A percentile compares a stretch with the other conserved stretches of the same genome.
phyloP scores from a whole-genome alignment of 768 basidiomycete species.

The Amanita muscaria region DNA sequence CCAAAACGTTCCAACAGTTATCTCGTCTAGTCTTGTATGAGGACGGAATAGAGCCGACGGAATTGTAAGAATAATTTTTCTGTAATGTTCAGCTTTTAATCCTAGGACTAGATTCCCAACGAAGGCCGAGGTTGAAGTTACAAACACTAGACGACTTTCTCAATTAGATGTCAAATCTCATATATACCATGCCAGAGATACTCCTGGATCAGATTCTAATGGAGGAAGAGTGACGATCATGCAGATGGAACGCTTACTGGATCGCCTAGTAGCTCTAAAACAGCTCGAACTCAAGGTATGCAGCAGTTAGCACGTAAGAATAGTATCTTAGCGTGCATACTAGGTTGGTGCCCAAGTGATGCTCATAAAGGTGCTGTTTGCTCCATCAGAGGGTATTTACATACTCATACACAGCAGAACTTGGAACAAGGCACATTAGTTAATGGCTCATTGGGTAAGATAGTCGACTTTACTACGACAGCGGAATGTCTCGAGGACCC shows the following conservation, averaged over 20 bases:
- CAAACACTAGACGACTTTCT: constrained; percentile 48
- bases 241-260: constrained; percentile 38
- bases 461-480: constrained; percentile 39
- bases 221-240: constrained; percentile 25
- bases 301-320: not conserved
- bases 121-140: constrained; percentile 59
- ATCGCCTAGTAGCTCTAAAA: constrained; percentile 53
- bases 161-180: constrained; percentile 29
- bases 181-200: constrained; percentile 38
- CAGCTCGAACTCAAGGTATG: constrained; percentile 39
- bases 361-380: constrained; percentile 50
- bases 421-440: constrained; percentile 58
- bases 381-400: not conserved
- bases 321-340: not conserved
- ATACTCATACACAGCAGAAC: constrained; percentile 36
- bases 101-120: constrained; percentile 48
- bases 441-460: constrained; percentile 60
- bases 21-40: constrained; percentile 49
- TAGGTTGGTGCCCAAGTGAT: constrained; percentile 82
- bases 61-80: constrained; percentile 44
- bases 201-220: constrained; percentile 35
- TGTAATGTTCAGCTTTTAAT: not conserved
- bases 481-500: constrained; percentile 12
- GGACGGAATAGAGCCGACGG: constrained; percentile 76
- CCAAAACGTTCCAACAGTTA: constrained; percentile 44